A percentile compares a stretch with the other conserved stretches of the same genome.
Conservation (phyloP, 352 stramenopile genomes). For the Globisporangium alternatum region DNA sequence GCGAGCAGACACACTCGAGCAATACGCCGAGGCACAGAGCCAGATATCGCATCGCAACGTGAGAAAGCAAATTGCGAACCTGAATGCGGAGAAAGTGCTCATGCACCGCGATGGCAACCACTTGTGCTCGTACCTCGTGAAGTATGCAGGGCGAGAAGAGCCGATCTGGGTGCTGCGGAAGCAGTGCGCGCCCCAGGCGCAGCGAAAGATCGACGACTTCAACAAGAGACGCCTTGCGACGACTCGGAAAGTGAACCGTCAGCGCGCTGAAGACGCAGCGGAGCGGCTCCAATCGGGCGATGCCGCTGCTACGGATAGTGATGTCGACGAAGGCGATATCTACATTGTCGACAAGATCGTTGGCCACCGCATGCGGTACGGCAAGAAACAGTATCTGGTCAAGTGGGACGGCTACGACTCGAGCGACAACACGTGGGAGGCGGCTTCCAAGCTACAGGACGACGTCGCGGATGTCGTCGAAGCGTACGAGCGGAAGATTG, state of each 20-base stretch:
- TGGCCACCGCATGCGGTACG: constrained; percentile 33
- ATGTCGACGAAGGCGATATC: constrained; percentile 17
- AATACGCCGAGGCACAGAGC: background rate
- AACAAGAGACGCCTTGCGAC: constrained; percentile 6
- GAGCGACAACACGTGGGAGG: constrained; percentile 68
- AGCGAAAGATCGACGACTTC: constrained; percentile 33
- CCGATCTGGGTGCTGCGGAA: constrained; percentile 36
- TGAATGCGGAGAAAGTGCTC: constrained; percentile 32
- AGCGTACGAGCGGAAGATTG: constrained; percentile 39
- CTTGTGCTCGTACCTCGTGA: constrained; percentile 34
- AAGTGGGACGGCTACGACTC: constrained; percentile 68
- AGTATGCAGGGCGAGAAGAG: constrained; percentile 22
- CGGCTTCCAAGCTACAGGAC: constrained; percentile 36
- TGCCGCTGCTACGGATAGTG: background rate
- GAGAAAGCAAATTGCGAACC: constrained; percentile 12
- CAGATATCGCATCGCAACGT: constrained; percentile 4
- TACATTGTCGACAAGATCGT: constrained; percentile 70
- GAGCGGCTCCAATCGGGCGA: too few species aligned
- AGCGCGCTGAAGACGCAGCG: constrained; percentile 10
- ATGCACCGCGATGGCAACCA: constrained; percentile 17
- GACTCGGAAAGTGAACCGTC: constrained; percentile 7
- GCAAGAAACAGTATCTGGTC: constrained; percentile 56
- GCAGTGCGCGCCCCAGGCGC: constrained; percentile 28
- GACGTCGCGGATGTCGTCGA: constrained; percentile 56
- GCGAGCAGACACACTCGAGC: background rate